Evolutionary conservation across 305 asterid species (phyloP).

Genomic region (Plantago lanceolata): DNA sequence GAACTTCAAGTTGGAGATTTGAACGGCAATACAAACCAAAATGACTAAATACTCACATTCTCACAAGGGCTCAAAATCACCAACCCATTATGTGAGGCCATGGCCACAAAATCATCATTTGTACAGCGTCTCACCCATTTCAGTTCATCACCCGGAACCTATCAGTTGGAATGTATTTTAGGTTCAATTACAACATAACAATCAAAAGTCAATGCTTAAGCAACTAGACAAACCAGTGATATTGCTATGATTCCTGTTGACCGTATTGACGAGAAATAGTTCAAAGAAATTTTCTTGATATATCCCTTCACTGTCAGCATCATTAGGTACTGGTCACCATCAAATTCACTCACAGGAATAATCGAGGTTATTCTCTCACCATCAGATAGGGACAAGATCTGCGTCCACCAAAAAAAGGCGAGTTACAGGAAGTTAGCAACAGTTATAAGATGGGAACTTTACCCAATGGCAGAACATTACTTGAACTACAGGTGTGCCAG

Average conservation of each 20-base stretch:
- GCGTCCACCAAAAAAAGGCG: conserved; percentile 30
- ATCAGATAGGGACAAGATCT: conserved; percentile 84
- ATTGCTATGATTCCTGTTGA: conserved; percentile 93
- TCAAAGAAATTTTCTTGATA: conserved; percentile 82
- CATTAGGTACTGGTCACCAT: conserved; percentile 76
- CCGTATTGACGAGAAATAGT: conserved; percentile 90
- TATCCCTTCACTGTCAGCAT: conserved; percentile 96
- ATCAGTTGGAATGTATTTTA: conserved; percentile 29
- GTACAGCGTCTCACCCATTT: conserved; percentile 93
- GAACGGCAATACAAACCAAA: background rate
- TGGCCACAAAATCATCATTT: conserved; percentile 83
- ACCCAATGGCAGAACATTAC: conserved; percentile 40
- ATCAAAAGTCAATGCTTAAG: conserved; percentile 26
- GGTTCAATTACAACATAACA: conserved; percentile 12
- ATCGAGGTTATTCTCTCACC: conserved; percentile 97
- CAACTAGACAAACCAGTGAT: conserved; percentile 65
- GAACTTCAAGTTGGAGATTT: background rate
- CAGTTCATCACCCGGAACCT: conserved; percentile 95
- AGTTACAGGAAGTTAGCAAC: conserved; percentile 20
- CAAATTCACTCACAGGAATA: conserved; percentile 92
- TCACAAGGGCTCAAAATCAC: conserved; percentile 76
- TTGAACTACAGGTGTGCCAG: conserved; percentile 92
- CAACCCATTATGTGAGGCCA: conserved; percentile 95
- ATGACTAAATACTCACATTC: conserved; percentile 42
- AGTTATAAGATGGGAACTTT: conserved; percentile 19